phyloP scores from a whole-genome alignment of 371 early-diverging fungal species.

The Fennellomyces sp. region DNA sequence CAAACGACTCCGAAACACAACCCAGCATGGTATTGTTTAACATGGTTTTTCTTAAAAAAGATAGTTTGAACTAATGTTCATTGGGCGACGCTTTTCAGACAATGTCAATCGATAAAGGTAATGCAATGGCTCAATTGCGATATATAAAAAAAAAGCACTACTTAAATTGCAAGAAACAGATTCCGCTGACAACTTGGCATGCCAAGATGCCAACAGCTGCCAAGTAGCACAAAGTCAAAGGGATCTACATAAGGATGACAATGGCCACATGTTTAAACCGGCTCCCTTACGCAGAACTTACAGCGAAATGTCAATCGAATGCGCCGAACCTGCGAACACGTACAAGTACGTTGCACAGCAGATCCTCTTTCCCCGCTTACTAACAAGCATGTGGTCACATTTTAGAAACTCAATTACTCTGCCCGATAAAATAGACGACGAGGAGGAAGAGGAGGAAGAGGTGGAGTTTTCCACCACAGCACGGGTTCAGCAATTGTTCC shows the following conservation, averaged over 20 bases:
- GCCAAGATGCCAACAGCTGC: constrained; percentile 1
- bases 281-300: constrained; percentile 5
- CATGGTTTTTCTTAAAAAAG: no score
- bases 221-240: neutral
- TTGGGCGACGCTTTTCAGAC: no score
- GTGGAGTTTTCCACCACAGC: neutral
- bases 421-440: constrained; percentile 18
- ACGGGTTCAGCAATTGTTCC: constrained; percentile 11
- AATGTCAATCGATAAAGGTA: no score
- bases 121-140: no score
- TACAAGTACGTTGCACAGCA: neutral
- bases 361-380: neutral
- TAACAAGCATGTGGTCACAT: neutral
- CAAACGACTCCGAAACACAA: no score
- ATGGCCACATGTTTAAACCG: neutral
- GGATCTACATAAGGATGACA: neutral
- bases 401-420: constrained; percentile 7
- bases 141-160: no score
- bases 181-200: neutral
- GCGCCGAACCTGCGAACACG: constrained; percentile 4
- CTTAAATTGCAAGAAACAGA: no score
- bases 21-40: no score
- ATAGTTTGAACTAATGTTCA: no score
- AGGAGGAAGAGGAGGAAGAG: constrained; percentile 12
- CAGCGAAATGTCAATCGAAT: constrained; percentile 41